Evolutionary conservation across 192 early-diverging fungal species (phyloP).

Genomic region (Glomus cerebriforme): DNA sequence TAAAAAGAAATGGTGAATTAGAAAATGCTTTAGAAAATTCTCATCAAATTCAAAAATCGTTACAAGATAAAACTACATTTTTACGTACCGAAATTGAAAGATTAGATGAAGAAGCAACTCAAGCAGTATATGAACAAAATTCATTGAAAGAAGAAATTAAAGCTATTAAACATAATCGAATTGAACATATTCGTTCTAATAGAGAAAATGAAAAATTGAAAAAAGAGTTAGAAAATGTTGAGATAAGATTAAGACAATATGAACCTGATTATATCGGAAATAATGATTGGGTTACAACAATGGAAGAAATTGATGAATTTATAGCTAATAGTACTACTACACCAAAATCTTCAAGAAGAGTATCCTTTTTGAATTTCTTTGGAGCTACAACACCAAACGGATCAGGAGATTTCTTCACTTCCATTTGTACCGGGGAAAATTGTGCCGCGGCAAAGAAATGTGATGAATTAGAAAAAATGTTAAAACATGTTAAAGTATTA

Average conservation of each 20-base stretch:
- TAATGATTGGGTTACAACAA: background rate
- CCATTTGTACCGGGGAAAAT: conserved; percentile 7
- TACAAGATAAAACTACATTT: conserved; percentile 36
- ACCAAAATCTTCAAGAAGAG: conserved; percentile 6
- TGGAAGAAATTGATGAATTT: background rate
- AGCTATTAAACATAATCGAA: conserved; percentile 20
- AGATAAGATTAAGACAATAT: background rate
- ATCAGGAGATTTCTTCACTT: background rate
- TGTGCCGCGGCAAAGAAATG: background rate
- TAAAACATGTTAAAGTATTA: conserved; percentile 21
- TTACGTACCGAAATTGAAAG: conserved; percentile 37
- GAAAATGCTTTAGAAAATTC: conserved; percentile 37
- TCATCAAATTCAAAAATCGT: conserved; percentile 35
- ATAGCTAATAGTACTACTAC: background rate
- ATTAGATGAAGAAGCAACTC: conserved; percentile 32
- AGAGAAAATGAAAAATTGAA: conserved; percentile 38
- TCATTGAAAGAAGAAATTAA: conserved; percentile 29
- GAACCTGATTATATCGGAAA: background rate
- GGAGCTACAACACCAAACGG: background rate
- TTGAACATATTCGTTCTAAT: background rate
- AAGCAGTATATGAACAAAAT: conserved; percentile 29
- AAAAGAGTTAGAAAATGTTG: conserved; percentile 25
- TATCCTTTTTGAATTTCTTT: conserved; percentile 9
- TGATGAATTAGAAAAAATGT: conserved; percentile 23
- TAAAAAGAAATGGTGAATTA: conserved; percentile 32